Evolutionary conservation across 768 basidiomycete species (phyloP), one percentile per base, ranked within the genome.

Genomic region (Tulasnella calospora): DNA sequence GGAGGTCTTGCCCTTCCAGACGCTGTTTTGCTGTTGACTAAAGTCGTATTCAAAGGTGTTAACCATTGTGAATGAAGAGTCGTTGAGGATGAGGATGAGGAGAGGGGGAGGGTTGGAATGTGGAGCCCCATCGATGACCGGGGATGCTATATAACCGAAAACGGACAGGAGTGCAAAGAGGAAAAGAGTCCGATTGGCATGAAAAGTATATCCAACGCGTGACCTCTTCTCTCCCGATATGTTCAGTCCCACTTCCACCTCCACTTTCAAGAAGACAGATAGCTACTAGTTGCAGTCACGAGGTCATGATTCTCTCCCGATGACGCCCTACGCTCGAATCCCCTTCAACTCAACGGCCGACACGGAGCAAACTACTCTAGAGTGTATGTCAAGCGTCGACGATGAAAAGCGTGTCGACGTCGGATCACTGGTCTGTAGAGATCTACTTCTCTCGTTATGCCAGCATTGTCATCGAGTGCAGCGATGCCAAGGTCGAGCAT

Each of bases 41-140:
- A 79, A 79, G 77, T 79, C 75, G 67, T 79, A 79, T 35, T 79
- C 57, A 57, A 79, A 79, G 13, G 70, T 78, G 36, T 51, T n/a
- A 23, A 71, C 74, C 76, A 77, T 77, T 17, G 36, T 38, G 35
- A 40, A 73, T 19, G 57, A 4, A 38, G 55, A 47, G 40, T 5
- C 19, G 36, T 35, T 71, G 61, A n/a, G 55, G 30, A 70, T 3
- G 41, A 6, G 67, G 17, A 77, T 33, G 36, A 40, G 67, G 57
- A 36, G n/a, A 70, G 57, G 38, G 23, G 61, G 67, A 47, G 33
- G 40, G 21, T 6, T 35, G n/a, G 30, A 38, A 71, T 35, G 70
- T 41, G 70, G 70, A 71, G 40, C 70, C 40, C 70, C 51, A 51
- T 51, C 51, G 51, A 51, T 51, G 23, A n/a, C 23, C 44, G 44